Percentiles rank a stretch among this genome's conserved stretches.
Evolutionary conservation across 228 moss, liverwort and hornwort species (phyloP).

Genomic region (Sphagnum fallax): DNA sequence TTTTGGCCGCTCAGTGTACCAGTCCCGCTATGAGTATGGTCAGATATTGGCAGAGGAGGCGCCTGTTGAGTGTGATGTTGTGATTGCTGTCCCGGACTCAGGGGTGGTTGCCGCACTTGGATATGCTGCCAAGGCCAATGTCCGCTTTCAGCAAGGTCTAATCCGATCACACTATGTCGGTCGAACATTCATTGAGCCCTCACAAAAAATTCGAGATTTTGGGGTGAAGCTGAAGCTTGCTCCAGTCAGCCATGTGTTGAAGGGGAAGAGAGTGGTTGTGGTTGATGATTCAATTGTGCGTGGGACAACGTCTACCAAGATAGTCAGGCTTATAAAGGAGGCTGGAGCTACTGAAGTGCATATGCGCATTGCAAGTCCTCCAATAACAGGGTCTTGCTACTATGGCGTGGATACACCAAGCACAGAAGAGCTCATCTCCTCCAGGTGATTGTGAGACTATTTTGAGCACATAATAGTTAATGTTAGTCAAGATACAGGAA

Average conservation of each 20-base stretch:
- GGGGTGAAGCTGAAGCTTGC: constrained; percentile 93
- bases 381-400: constrained; percentile 80
- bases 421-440: constrained; percentile 76
- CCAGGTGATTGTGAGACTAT: constrained; percentile 20
- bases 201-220: constrained; percentile 83
- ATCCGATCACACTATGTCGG: constrained; percentile 85
- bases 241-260: constrained; percentile 60
- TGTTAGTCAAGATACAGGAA: too few species aligned
- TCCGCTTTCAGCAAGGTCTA: constrained; percentile 82
- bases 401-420: constrained; percentile 89
- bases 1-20: constrained; percentile 80
- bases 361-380: constrained; percentile 80
- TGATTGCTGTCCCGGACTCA: constrained; percentile 84
- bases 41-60: constrained; percentile 63
- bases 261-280: constrained; percentile 77
- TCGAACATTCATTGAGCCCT: constrained; percentile 81
- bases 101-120: constrained; percentile 87
- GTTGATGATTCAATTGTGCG: constrained; percentile 88
- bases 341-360: constrained; percentile 89
- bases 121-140: constrained; percentile 58
- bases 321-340: constrained; percentile 78
- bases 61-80: constrained; percentile 79
- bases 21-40: constrained; percentile 66
- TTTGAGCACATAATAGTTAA: not conserved
- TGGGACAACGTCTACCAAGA: constrained; percentile 87